These are phyloP conservation scores for Massarina eburnea DNA, from an alignment of 2,329 filamentous ascomycete species.

Conservation along the genomic window DNA sequence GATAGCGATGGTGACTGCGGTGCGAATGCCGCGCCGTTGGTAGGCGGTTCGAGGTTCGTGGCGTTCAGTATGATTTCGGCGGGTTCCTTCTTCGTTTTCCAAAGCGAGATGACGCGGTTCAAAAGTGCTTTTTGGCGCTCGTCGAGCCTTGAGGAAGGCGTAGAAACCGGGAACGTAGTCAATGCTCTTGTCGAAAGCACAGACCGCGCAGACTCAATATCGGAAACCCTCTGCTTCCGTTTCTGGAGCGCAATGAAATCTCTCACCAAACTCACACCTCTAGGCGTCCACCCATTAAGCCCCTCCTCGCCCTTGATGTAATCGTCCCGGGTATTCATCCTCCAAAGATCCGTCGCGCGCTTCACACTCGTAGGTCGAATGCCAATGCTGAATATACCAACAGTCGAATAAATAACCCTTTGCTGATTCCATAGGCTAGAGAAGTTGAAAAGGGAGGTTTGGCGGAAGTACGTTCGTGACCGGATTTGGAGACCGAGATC, in stretches of 20 bases:
- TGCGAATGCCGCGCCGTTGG: conserved; percentile 57
- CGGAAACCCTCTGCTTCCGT: conserved; percentile 71
- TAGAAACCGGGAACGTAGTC: conserved; percentile 22
- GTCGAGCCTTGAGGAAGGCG: conserved; percentile 21
- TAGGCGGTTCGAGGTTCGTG: conserved; percentile 66
- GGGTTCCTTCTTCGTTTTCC: conserved; percentile 53
- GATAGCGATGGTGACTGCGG: conserved; percentile 40
- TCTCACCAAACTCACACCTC: conserved; percentile 85
- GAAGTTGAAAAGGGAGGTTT: conserved; percentile 79
- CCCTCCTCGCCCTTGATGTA: conserved; percentile 96
- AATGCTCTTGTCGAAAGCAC: conserved; percentile 59
- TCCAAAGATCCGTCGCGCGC: conserved; percentile 88
- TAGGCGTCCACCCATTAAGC: conserved; percentile 79
- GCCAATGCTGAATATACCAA: conserved; percentile 81
- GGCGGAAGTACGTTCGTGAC: conserved; percentile 79
- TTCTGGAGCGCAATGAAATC: conserved; percentile 80
- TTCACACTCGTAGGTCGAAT: conserved; percentile 90
- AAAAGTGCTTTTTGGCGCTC: conserved; percentile 47
- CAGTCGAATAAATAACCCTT: conserved; percentile 79
- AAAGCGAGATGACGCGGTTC: conserved; percentile 63
- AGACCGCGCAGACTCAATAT: conserved; percentile 75
- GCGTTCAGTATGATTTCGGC: conserved; percentile 51
- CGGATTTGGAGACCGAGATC: conserved; percentile 82
- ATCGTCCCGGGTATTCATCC: conserved; percentile 91
- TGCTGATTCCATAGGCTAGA: conserved; percentile 73